Base-by-base conservation (phyloP, 371 early-diverging fungal genomes). In the Choanephora cucurbitarum region DNA sequence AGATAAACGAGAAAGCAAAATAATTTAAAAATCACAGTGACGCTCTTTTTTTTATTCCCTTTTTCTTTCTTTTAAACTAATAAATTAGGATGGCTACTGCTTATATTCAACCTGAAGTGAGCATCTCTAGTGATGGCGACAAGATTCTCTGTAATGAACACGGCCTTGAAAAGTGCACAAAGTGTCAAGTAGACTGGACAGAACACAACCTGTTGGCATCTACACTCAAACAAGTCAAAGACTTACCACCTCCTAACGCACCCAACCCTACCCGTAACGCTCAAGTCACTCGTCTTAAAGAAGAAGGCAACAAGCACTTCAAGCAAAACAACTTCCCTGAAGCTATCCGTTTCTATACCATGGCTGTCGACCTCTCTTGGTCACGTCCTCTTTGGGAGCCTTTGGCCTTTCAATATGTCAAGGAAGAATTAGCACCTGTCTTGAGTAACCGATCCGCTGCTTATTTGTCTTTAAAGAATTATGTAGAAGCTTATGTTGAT, bases 381-480 rank as follows among this genome's bases (percentile, higher is more conserved):
- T 81, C 82, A 57, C 75, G 92, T 39, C 91, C 90, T 18, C 73
- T 90, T 50, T 91, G 92, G 92, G 92, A 91, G 46, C 81, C 89
- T 13, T 72, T 81, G 32, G 79, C 80, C 21, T 79, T 79, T 59
- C 79, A 75, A 34, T 74, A 81, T 13, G 80, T 86, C 1, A 70
- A 82, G 42, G 91, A 91, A 65, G 92, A 91, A 50, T 69, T 86
- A 21, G 76, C 88, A 11, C 79, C 88, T 18, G 69, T 90, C 55
- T 64, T 91, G 39, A 82, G 83, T 55, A 91, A 91, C 49, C 75
- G 91, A 31, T 86, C 89, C 0, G 88, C 90, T 5, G 87, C 88
- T 39, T 79, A 88, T 47, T 64, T 91, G 23, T 82, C 80, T 17
- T 75, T 85, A 39, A 80, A 81, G 37, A 79, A 84, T n/a, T 82